Percentiles rank a stretch among this genome's conserved stretches.
These are phyloP conservation scores for Didymella lethalis DNA, from an alignment of 2,329 filamentous ascomycete genomes.

Conservation along the genomic window DNA sequence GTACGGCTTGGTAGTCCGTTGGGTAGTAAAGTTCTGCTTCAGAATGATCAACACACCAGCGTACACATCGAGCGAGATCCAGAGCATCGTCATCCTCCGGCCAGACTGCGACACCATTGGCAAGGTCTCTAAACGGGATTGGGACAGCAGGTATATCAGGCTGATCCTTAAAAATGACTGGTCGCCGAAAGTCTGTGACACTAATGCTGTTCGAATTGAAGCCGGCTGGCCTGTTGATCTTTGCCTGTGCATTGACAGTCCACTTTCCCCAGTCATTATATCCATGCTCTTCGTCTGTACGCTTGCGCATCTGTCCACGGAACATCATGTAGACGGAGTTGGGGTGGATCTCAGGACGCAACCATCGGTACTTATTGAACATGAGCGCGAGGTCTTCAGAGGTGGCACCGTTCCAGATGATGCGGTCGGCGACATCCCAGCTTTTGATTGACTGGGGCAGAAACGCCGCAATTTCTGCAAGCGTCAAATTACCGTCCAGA, in stretches of 20 bases:
- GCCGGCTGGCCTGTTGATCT: conserved; percentile 10
- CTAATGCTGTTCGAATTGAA: conserved; percentile 28
- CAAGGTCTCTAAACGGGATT: conserved; percentile 33
- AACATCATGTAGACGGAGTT: conserved; percentile 34
- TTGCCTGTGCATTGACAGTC: conserved; percentile 23
- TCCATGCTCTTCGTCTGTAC: conserved; percentile 11
- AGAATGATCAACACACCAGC: conserved; percentile 28
- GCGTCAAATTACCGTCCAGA: conserved; percentile 35
- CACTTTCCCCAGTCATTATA: conserved; percentile 25
- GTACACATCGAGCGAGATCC: conserved; percentile 39
- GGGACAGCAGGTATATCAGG: conserved; percentile 4
- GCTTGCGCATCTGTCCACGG: conserved; percentile 26
- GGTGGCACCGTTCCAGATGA: conserved; percentile 33
- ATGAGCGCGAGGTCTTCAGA: conserved; percentile 19
- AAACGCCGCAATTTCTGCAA: conserved; percentile 37
- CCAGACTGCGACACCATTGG: conserved; percentile 29
- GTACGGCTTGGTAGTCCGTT: conserved; percentile 26
- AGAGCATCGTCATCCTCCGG: conserved; percentile 36
- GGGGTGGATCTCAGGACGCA: conserved; percentile 14
- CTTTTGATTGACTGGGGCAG: conserved; percentile 35
- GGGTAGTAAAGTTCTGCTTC: conserved; percentile 36
- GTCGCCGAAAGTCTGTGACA: conserved; percentile 29
- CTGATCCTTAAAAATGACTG: neutral
- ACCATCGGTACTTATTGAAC: conserved; percentile 31
- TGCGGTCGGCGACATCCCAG: conserved; percentile 34